Conservation (phyloP, 176 grass and related monocot species). For the Oryza brachyantha region DNA sequence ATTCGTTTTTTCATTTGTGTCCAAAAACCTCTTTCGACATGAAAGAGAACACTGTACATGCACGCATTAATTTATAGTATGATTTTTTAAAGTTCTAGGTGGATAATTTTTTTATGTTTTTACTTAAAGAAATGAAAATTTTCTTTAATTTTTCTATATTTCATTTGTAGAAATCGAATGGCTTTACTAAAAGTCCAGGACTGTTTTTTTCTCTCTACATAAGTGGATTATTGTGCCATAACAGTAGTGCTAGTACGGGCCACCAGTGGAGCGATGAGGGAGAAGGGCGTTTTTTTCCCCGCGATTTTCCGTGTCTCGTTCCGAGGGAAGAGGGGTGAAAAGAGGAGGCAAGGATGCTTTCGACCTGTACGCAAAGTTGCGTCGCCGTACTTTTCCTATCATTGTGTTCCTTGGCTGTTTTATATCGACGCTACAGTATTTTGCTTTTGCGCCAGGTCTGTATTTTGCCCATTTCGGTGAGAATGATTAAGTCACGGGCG, state of each 20-base stretch:
- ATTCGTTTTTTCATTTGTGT: too few relatives aligned
- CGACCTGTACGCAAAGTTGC: slow-evolving; percentile 30
- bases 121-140: too few relatives aligned
- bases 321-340: background rate
- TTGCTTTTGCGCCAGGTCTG: background rate
- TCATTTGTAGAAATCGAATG: too few relatives aligned
- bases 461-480: background rate
- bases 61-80: too few relatives aligned
- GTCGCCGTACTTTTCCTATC: slow-evolving; percentile 33
- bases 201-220: too few relatives aligned
- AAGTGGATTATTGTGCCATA: slow-evolving; percentile 17
- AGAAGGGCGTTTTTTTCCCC: background rate
- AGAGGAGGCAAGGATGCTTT: slow-evolving; percentile 27
- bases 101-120: too few relatives aligned
- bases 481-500: slow-evolving; percentile 19
- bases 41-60: too few relatives aligned
- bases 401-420: slow-evolving; percentile 21
- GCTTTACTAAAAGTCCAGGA: too few relatives aligned
- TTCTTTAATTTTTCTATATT: too few relatives aligned
- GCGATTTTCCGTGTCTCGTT: slow-evolving; percentile 28
- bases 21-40: too few relatives aligned
- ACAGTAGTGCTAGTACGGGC: too few relatives aligned
- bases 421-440: background rate
- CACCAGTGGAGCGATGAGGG: background rate
- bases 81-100: too few relatives aligned